These are phyloP conservation scores for Penicillium oxalicum DNA, from an alignment of 2,329 filamentous ascomycete genomes.

Conservation along the genomic window DNA sequence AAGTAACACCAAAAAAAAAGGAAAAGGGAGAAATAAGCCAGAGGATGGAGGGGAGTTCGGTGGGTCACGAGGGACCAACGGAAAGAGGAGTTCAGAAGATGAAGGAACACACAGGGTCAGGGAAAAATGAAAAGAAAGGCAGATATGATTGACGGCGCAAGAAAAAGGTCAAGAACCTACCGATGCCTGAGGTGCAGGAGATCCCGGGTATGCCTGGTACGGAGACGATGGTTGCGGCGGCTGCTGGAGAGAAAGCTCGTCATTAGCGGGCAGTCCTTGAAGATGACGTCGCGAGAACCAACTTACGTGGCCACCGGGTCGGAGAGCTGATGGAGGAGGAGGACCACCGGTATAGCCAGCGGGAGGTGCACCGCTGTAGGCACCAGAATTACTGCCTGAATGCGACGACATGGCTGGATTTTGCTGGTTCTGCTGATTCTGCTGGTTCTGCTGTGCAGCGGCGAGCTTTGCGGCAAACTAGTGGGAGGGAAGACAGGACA, in stretches of 20 bases:
- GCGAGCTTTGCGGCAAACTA: conserved; percentile 39
- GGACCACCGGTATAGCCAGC: conserved; percentile 35
- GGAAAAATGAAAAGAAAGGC: background rate
- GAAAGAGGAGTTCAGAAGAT: no score
- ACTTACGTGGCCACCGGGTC: conserved; percentile 50
- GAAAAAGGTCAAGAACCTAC: conserved; percentile 26
- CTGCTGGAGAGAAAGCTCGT: conserved; percentile 8
- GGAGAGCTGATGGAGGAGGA: conserved; percentile 33
- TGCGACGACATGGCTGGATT: conserved; percentile 11
- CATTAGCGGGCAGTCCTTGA: conserved; percentile 3
- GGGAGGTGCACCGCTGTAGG: conserved; percentile 32
- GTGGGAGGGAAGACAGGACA: background rate
- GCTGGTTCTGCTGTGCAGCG: conserved; percentile 26
- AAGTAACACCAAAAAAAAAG: background rate
- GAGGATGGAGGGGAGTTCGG: conserved; percentile 5
- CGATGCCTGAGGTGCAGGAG: conserved; percentile 30
- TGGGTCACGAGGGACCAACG: background rate
- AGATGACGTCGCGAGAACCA: conserved; percentile 18
- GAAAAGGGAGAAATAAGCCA: background rate
- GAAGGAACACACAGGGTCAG: background rate
- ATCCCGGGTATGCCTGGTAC: conserved; percentile 53
- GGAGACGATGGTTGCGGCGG: conserved; percentile 10
- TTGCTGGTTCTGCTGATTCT: conserved; percentile 5
- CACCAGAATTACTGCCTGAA: conserved; percentile 19
- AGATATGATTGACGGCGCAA: background rate